These are phyloP conservation scores for Candida nitratophila DNA, from an alignment of 805 yeast genomes.

Conservation along the genomic window DNA sequence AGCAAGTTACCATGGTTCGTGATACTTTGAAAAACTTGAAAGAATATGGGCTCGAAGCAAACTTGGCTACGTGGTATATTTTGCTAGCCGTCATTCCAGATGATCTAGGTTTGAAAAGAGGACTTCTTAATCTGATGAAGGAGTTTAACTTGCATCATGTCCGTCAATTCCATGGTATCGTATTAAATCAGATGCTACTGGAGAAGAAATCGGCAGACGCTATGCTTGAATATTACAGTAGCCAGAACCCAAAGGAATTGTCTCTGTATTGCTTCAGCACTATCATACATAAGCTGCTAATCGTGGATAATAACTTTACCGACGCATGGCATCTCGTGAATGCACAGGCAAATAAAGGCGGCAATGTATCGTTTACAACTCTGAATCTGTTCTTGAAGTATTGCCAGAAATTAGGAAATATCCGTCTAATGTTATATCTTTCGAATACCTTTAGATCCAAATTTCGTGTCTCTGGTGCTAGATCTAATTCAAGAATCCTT, in stretches of 20 bases:
- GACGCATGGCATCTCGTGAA: conserved; percentile 15
- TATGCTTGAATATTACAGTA: conserved; percentile 8
- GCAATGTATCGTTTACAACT: conserved; percentile 13
- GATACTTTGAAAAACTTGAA: conserved; percentile 9
- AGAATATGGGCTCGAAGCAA: conserved; percentile 7
- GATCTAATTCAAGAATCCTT: not conserved
- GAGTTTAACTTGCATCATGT: not conserved
- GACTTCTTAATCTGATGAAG: conserved; percentile 7
- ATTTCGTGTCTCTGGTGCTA: too few relatives aligned
- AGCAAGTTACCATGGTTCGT: conserved; percentile 13
- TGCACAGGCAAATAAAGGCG: not conserved
- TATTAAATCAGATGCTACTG: conserved; percentile 12
- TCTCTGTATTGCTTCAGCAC: conserved; percentile 7
- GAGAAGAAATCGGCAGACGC: conserved; percentile 4
- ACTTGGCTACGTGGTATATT: conserved; percentile 15
- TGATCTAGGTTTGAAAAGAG: conserved; percentile 6
- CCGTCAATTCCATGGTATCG: conserved; percentile 10
- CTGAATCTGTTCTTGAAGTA: conserved; percentile 15
- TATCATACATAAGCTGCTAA: conserved; percentile 9
- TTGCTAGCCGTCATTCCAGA: conserved; percentile 14
- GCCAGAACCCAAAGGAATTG: not conserved
- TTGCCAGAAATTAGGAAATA: conserved; percentile 4
- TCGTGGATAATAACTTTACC: conserved; percentile 4
- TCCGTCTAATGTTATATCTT: conserved; percentile 10
- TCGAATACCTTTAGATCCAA: conserved; percentile 6